Evolutionary conservation across 1,284 basidiomycete species (phyloP).

Genomic region (Melampsora americana): DNA sequence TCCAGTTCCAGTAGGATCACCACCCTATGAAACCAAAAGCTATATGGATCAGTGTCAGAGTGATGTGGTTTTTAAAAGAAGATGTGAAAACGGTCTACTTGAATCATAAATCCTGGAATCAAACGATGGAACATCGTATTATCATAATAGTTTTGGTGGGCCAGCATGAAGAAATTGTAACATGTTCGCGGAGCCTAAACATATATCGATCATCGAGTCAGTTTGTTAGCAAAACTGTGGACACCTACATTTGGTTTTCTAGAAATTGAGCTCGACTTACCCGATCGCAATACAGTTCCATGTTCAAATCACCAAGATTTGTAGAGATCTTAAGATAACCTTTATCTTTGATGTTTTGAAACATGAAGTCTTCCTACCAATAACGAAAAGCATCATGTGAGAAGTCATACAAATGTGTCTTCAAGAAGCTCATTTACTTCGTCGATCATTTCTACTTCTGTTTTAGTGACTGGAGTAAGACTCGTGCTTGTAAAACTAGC

Average conservation of each 20-base stretch:
- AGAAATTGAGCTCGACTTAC: slow-evolving; percentile 54
- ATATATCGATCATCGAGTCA: not conserved
- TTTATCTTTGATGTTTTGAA: slow-evolving; percentile 58
- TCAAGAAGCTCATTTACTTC: slow-evolving; percentile 60
- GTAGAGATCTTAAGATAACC: slow-evolving; percentile 88
- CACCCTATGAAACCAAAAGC: slow-evolving; percentile 73
- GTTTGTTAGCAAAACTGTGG: not conserved
- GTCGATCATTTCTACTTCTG: slow-evolving; percentile 80
- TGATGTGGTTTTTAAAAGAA: not conserved
- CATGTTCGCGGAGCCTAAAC: slow-evolving; percentile 56
- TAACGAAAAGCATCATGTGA: slow-evolving; percentile 19
- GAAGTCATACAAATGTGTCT: not conserved
- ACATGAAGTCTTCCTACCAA: slow-evolving; percentile 79
- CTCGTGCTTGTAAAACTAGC: slow-evolving; percentile 91
- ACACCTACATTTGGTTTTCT: not conserved
- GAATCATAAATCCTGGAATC: slow-evolving; percentile 94
- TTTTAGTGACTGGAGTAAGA: slow-evolving; percentile 71
- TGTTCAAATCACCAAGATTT: slow-evolving; percentile 79
- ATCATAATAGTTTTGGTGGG: slow-evolving; percentile 83
- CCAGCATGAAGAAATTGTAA: slow-evolving; percentile 52
- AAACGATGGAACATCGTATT: slow-evolving; percentile 81
- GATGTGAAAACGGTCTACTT: slow-evolving; percentile 15
- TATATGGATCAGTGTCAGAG: not conserved
- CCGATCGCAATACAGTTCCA: slow-evolving; percentile 88
- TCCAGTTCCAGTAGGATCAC: slow-evolving; percentile 94